These are phyloP conservation scores for Clohesyomyces aquaticus DNA, from an alignment of 495 filamentous ascomycete species.

Conservation along the genomic window DNA sequence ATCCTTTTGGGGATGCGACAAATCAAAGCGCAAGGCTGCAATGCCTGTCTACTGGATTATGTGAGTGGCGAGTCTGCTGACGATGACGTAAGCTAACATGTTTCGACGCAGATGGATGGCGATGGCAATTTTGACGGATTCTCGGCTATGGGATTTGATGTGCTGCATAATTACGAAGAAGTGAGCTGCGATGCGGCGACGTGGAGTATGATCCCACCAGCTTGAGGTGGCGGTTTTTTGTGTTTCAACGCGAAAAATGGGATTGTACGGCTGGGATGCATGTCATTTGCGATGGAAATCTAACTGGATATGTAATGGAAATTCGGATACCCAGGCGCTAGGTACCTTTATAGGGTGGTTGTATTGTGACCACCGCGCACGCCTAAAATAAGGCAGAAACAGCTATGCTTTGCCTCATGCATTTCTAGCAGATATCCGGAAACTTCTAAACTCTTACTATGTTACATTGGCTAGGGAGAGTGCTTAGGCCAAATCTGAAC, in stretches of 20 bases:
- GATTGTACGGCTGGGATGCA: too few relatives aligned
- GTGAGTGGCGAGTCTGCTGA: constrained; percentile 53
- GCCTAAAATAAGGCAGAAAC: too few relatives aligned
- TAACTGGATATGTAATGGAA: not conserved
- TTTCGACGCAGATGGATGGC: constrained; percentile 60
- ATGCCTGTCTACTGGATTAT: constrained; percentile 74
- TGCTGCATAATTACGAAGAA: constrained; percentile 78
- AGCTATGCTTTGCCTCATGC: too few relatives aligned
- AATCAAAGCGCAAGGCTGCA: constrained; percentile 74
- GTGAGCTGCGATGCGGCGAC: constrained; percentile 74
- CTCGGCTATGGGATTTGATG: constrained; percentile 74
- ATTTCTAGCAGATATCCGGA: too few relatives aligned
- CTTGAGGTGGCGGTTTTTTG: constrained; percentile 21
- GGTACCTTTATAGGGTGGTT: too few relatives aligned
- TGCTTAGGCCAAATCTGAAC: too few relatives aligned
- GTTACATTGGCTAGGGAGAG: too few relatives aligned
- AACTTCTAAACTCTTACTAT: too few relatives aligned
- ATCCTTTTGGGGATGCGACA: constrained; percentile 80
- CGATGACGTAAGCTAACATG: constrained; percentile 6
- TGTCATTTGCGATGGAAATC: not conserved
- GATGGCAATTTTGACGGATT: constrained; percentile 74
- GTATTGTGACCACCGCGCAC: too few relatives aligned
- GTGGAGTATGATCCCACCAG: constrained; percentile 61
- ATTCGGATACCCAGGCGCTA: constrained; percentile 18
- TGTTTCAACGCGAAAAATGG: not conserved